phyloP scores from a whole-genome alignment of 2,329 filamentous ascomycete species.

The Emydomyces testavorans region DNA sequence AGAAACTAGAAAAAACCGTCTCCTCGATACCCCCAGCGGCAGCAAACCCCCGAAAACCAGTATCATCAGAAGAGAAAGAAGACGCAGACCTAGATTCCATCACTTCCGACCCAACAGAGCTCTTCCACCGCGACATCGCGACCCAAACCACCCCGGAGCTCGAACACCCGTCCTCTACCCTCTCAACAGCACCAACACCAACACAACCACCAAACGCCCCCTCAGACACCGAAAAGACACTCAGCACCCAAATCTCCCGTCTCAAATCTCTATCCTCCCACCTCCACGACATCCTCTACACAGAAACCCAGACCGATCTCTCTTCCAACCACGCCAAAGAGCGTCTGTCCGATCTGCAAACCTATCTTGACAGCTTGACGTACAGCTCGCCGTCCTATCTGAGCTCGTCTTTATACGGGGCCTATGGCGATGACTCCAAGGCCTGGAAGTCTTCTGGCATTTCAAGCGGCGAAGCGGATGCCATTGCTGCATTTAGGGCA shows the following conservation, averaged over 20 bases:
- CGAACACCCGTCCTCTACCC: slow-evolving; percentile 25
- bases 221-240: slow-evolving; percentile 19
- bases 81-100: slow-evolving; percentile 36
- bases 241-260: slow-evolving; percentile 33
- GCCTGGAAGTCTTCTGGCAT: slow-evolving; percentile 20
- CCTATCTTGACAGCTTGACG: slow-evolving; percentile 42
- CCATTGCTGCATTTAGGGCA: slow-evolving; percentile 46
- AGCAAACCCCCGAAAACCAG: slow-evolving; percentile 5
- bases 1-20: slow-evolving; percentile 42
- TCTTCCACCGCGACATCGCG: slow-evolving; percentile 52
- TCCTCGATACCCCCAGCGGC: slow-evolving; percentile 40
- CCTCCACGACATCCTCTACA: slow-evolving; percentile 37
- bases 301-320: slow-evolving; percentile 27
- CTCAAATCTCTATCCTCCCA: slow-evolving; percentile 43
- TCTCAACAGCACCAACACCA: slow-evolving; percentile 19
- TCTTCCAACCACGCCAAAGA: slow-evolving; percentile 27
- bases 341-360: slow-evolving; percentile 36
- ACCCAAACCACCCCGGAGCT: slow-evolving; percentile 47
- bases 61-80: slow-evolving; percentile 21
- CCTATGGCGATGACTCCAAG: slow-evolving; percentile 23
- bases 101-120: slow-evolving; percentile 49
- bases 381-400: slow-evolving; percentile 29
- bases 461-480: slow-evolving; percentile 42
- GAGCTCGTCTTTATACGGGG: slow-evolving; percentile 24
- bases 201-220: slow-evolving; percentile 12